Evolutionary conservation across 2,329 filamentous ascomycete species (phyloP), one percentile per base, ranked within the genome.

Genomic region (Colletotrichum liaoningense): DNA sequence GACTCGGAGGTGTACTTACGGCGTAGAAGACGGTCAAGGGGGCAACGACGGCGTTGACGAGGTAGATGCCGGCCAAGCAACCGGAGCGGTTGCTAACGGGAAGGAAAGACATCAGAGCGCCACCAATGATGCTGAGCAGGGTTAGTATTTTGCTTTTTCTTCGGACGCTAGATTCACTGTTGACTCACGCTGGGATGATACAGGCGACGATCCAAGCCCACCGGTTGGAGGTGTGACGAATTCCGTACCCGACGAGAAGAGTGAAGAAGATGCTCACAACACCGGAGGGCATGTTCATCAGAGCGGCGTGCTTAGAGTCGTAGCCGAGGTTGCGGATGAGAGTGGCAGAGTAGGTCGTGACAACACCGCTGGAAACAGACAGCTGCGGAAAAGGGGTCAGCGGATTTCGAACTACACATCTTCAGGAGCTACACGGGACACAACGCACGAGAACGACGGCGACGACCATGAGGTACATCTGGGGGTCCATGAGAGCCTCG

Each of bases 201-300:
- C 85, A 87, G 38, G 76, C 80, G 72, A 87, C 80, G 63, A 87
- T 84, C 84, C 86, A 88, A 1, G 85, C 84, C 86, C 86, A 88
- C 55, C 87, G 84, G 71, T 88, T 80, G 7, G 85, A 87, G 63
- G 83, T 80, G 60, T 80, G 81, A 22, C 87, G 85, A 63, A 88
- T 85, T 9, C 85, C 86, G 54, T 81, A 84, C 4, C 87, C 84
- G 54, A 88, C 86, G 26, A 87, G 75, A 0, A 89, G 78, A 0
- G 86, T 87, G 72, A 87, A 86, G 76, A 86, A 83, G 70, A 90
- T 89, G 80, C 84, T 88, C 65, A 89, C 83, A 1, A 82, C 82
- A 11, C 88, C 87, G 1, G 86, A 88, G 1, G 88, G 88, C 81
- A 87, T 89, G 77, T 89, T 89, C 78, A 90, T 85, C 6, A 90